Evolutionary conservation across 805 yeast species (phyloP).

Genomic region (Jamesozyma gamospora): DNA sequence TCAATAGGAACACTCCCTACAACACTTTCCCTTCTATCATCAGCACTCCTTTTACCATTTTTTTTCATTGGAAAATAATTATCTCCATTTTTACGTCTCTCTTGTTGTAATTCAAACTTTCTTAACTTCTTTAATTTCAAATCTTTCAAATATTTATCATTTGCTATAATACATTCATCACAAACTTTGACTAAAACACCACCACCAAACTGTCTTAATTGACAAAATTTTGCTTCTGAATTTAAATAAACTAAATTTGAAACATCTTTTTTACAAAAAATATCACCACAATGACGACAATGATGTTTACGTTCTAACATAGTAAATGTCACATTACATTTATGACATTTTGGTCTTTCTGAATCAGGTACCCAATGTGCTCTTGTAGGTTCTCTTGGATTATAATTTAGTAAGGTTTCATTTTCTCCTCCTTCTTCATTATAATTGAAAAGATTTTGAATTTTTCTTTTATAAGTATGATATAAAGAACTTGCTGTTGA

Average conservation of each 20-base stretch:
- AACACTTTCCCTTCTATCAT: conserved; percentile 19
- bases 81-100: conserved; percentile 2
- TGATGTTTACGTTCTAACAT: conserved; percentile 75
- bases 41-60: neutral
- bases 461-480: conserved; percentile 1
- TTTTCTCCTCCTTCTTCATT: neutral
- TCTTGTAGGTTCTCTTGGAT: conserved; percentile 29
- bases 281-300: conserved; percentile 78
- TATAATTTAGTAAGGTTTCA: too few relatives aligned
- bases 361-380: conserved; percentile 71
- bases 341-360: conserved; percentile 50
- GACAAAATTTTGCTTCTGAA: conserved; percentile 44
- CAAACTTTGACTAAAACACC: conserved; percentile 59
- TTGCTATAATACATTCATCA: conserved; percentile 53
- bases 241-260: conserved; percentile 46
- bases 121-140: conserved; percentile 4
- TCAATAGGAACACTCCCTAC: conserved; percentile 56
- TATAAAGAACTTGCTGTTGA: conserved; percentile 16
- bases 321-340: conserved; percentile 61
- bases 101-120: conserved; percentile 2
- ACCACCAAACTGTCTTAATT: conserved; percentile 28
- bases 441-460: neutral
- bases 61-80: conserved; percentile 1
- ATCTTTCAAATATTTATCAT: conserved; percentile 38
- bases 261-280: conserved; percentile 63